Conservation (phyloP, 2,329 filamentous ascomycete genomes). For the Ambrosiella xylebori region DNA sequence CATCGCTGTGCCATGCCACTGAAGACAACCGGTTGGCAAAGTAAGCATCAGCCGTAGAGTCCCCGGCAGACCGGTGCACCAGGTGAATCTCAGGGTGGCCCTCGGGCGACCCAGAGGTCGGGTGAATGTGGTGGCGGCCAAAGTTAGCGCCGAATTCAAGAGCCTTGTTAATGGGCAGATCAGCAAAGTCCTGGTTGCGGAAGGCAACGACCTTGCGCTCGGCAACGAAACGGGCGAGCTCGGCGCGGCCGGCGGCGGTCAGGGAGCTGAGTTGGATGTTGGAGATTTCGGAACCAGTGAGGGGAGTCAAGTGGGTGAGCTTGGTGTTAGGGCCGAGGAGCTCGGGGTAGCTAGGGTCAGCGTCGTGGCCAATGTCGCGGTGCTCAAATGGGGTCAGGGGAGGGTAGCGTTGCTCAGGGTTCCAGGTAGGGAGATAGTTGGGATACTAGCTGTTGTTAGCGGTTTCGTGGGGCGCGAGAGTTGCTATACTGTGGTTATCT, state of each 20-base stretch:
- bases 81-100: constrained; percentile 62
- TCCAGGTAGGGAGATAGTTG: constrained; percentile 58
- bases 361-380: constrained; percentile 59
- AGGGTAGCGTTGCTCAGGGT: constrained; percentile 43
- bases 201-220: constrained; percentile 67
- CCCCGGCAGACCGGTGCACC: constrained; percentile 49
- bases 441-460: constrained; percentile 33
- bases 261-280: constrained; percentile 57
- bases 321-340: constrained; percentile 38
- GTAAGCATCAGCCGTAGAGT: constrained; percentile 36
- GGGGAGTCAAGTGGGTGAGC: constrained; percentile 48
- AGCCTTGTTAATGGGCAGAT: constrained; percentile 52
- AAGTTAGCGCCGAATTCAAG: constrained; percentile 58
- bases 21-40: constrained; percentile 50
- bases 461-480: neutral
- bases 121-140: constrained; percentile 67
- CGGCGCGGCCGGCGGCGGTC: constrained; percentile 51
- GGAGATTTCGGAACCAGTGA: constrained; percentile 54
- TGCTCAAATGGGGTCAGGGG: constrained; percentile 55
- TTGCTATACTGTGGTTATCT: neutral
- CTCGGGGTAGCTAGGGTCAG: constrained; percentile 51
- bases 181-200: constrained; percentile 55
- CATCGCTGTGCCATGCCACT: constrained; percentile 78
- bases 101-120: constrained; percentile 56
- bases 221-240: constrained; percentile 58